Conservation (phyloP, 306 rosid genomes). For the Prunus davidiana region DNA sequence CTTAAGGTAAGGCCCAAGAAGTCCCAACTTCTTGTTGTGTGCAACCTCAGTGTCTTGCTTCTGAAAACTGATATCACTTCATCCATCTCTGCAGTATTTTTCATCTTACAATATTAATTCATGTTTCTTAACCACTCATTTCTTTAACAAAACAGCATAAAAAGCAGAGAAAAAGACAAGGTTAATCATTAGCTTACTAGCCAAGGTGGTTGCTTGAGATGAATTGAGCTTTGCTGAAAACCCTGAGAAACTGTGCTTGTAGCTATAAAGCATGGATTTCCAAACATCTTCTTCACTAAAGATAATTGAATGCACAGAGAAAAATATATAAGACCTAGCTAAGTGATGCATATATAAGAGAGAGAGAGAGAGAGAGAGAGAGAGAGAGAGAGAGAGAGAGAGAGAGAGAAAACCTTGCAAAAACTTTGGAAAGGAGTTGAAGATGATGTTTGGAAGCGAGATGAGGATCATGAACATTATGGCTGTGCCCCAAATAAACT, state of each 20-base stretch:
- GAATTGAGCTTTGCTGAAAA: conserved; percentile 58
- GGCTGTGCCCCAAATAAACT: conserved; percentile 47
- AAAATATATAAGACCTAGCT: neutral
- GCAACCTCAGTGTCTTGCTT: conserved; percentile 39
- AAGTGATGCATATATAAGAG: neutral
- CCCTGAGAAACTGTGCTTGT: conserved; percentile 58
- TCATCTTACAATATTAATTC: neutral
- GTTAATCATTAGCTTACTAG: conserved; percentile 29
- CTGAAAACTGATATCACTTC: conserved; percentile 51
- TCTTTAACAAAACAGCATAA: neutral
- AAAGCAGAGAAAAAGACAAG: neutral
- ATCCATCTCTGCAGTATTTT: conserved; percentile 41
- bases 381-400: neutral
- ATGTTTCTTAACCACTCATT: neutral
- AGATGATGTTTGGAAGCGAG: conserved; percentile 38
- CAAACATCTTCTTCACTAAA: conserved; percentile 51
- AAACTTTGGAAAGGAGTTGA: conserved; percentile 46
- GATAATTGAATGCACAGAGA: neutral
- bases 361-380: neutral
- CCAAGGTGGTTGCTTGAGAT: conserved; percentile 45
- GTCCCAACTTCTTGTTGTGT: conserved; percentile 68
- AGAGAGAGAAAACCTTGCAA: conserved; percentile 28
- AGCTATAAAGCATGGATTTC: conserved; percentile 51
- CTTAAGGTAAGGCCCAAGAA: conserved; percentile 44
- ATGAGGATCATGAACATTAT: conserved; percentile 16